These are phyloP conservation scores for Rhodotorula mucilaginosa DNA, from an alignment of 1,284 basidiomycete species.

Conservation along the genomic window DNA sequence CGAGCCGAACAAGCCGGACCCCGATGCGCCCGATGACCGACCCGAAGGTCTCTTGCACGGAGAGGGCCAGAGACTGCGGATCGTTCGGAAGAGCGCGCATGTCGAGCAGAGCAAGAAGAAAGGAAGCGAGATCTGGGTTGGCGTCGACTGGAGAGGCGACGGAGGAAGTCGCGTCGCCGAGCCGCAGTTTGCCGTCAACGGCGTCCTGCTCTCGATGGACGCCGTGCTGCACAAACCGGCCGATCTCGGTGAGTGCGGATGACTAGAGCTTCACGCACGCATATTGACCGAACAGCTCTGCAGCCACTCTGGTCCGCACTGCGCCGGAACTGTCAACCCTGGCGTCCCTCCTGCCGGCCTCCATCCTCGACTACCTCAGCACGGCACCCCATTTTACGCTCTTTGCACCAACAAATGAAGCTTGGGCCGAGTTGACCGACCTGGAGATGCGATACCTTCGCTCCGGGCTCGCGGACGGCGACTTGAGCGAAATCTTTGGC, in stretches of 20 bases:
- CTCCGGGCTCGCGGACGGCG: slow-evolving; percentile 75
- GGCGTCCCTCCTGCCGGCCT: slow-evolving; percentile 47
- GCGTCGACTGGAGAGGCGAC: slow-evolving; percentile 44
- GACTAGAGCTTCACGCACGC: slow-evolving; percentile 60
- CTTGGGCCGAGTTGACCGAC: slow-evolving; percentile 64
- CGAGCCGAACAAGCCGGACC: slow-evolving; percentile 30
- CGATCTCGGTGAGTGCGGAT: slow-evolving; percentile 66
- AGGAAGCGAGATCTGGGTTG: slow-evolving; percentile 39
- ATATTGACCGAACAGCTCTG: slow-evolving; percentile 12
- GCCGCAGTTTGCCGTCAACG: slow-evolving; percentile 63
- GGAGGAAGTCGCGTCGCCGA: slow-evolving; percentile 43
- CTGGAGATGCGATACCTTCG: slow-evolving; percentile 63
- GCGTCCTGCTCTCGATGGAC: slow-evolving; percentile 72
- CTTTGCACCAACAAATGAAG: slow-evolving; percentile 81
- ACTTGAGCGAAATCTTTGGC: slow-evolving; percentile 70
- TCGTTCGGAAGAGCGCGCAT: slow-evolving; percentile 49
- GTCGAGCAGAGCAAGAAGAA: slow-evolving; percentile 49
- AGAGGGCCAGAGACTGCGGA: slow-evolving; percentile 70
- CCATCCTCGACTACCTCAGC: slow-evolving; percentile 37
- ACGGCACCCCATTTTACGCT: slow-evolving; percentile 68
- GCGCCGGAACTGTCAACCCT: slow-evolving; percentile 45
- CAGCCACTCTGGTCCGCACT: slow-evolving; percentile 43
- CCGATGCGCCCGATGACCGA: slow-evolving; percentile 43
- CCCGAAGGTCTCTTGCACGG: slow-evolving; percentile 70
- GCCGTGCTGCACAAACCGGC: slow-evolving; percentile 73